Evolutionary conservation across 176 grass and related monocot species (phyloP).

Genomic region (Leersia perrieri): DNA sequence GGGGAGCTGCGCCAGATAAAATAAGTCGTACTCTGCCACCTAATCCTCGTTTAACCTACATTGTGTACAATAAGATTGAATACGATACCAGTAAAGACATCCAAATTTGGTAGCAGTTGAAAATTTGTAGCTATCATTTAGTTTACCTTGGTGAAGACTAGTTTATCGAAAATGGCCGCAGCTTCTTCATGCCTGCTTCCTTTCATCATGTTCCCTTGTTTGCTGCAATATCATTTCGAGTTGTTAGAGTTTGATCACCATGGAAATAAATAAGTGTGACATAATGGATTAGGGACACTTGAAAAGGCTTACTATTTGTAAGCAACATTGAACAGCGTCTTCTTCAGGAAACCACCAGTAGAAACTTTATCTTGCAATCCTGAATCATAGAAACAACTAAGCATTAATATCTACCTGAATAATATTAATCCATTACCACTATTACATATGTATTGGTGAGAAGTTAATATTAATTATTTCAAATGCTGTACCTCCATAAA

Average conservation of each 20-base stretch:
- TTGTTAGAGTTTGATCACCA: conserved; percentile 23
- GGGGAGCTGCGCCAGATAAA: conserved; percentile 86
- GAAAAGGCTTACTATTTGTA: conserved; percentile 71
- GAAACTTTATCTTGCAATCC: conserved; percentile 85
- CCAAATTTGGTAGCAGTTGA: background rate
- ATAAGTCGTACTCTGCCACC: conserved; percentile 81
- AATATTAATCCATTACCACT: background rate
- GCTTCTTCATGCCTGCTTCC: conserved; percentile 86
- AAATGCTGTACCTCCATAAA: conserved; percentile 70
- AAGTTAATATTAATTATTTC: background rate
- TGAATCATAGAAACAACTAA: conserved; percentile 40
- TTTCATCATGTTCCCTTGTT: conserved; percentile 82
- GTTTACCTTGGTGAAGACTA: conserved; percentile 84
- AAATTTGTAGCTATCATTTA: background rate
- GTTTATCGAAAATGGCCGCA: conserved; percentile 63
- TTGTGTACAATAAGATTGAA: conserved; percentile 1
- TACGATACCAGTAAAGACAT: conserved; percentile 1
- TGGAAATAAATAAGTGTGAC: conserved; percentile 1
- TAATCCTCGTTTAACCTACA: conserved; percentile 75
- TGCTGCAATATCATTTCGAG: conserved; percentile 46
- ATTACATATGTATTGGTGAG: background rate
- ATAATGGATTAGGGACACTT: background rate
- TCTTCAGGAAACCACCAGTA: conserved; percentile 71
- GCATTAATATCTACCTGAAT: background rate
- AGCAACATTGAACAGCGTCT: conserved; percentile 73